Base-by-base conservation (phyloP, 2,329 filamentous ascomycete species). In the Knoxdaviesia capensis region DNA sequence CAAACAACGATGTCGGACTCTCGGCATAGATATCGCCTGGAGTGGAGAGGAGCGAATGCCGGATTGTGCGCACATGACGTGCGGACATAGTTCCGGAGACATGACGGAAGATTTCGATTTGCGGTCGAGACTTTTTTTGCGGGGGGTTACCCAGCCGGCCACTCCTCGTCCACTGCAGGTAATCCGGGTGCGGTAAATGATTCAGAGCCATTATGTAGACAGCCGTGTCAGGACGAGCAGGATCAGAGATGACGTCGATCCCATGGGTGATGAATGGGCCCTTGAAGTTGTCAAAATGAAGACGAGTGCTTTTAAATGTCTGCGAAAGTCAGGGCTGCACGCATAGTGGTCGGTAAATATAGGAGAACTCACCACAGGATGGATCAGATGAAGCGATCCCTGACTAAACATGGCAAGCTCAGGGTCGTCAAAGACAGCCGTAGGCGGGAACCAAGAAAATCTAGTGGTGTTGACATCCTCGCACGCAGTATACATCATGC, bases 131-230 rank as follows among this genome's bases (percentile, higher is more conserved):
- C 20, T 20, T 20, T 20, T 20, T 20, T 20, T 20, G 20, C 20
- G 20, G 20, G 2, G 20, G 20, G 20, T 20, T 20, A 20, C 20
- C 20, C 20, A 20, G 20, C 20, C 20, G 20, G 20, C 20, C 20
- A 20, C 20, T 20, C 20, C 3, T 20, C 7, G 66, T 65, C 5
- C 47, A 45, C 3, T 46, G 47, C 11, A 53, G 50, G 28, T 60
- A 63, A 0, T 58, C 57, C 0, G 60, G 58, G 43, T 74, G 66
- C 0, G 71, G 66, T 1, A 68, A 48, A 43, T 78, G 74, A 47
- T 78, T 78, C 40, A 78, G 53, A 0, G 68, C 72, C 42, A 71
- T 71, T 38, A 78, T 68, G 48, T 73, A 77, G 5, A 77, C 65
- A 0, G 67, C 56, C 1, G 58, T 51, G 7, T 52, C 51, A 3